These are phyloP conservation scores for Rhododendron williamsianum DNA, from an alignment of 148 eudicot species.

Conservation along the genomic window DNA sequence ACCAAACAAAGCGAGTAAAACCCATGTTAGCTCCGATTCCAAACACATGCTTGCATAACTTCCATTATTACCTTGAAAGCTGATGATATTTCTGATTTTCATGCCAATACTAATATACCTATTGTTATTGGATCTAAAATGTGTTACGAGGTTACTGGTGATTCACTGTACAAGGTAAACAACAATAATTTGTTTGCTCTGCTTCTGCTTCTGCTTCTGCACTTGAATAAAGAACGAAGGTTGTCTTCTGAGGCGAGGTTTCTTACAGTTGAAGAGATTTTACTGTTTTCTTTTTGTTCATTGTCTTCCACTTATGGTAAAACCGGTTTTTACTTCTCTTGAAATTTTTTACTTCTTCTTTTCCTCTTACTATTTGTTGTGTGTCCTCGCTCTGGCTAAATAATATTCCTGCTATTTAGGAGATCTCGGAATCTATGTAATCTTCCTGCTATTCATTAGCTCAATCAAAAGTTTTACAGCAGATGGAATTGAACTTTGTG, in stretches of 20 bases:
- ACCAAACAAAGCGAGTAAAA: too few relatives aligned
- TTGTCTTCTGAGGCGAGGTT: not conserved
- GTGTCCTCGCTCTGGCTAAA: not conserved
- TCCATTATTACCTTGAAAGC: conserved; percentile 58
- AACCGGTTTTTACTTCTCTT: not conserved
- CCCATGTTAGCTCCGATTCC: not conserved
- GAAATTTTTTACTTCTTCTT: too few relatives aligned
- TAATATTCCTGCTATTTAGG: not conserved
- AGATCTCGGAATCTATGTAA: not conserved
- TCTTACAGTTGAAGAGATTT: not conserved
- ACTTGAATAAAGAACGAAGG: not conserved
- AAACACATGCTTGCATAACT: not conserved
- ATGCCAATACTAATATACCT: conserved; percentile 90
- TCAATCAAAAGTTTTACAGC: not conserved
- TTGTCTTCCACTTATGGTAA: not conserved
- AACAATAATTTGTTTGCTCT: not conserved
- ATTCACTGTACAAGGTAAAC: conserved; percentile 70
- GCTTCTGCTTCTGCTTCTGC: not conserved
- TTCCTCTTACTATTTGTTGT: not conserved
- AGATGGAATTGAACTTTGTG: not conserved
- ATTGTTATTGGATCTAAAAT: conserved; percentile 81
- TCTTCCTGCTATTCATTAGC: not conserved
- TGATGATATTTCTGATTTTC: conserved; percentile 70
- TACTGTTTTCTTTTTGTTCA: not conserved
- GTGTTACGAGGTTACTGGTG: conserved; percentile 90